Percentiles rank a stretch among this genome's conserved stretches.
These are phyloP conservation scores for Phallus indusiatus DNA, from an alignment of 768 basidiomycete genomes.

Conservation along the genomic window DNA sequence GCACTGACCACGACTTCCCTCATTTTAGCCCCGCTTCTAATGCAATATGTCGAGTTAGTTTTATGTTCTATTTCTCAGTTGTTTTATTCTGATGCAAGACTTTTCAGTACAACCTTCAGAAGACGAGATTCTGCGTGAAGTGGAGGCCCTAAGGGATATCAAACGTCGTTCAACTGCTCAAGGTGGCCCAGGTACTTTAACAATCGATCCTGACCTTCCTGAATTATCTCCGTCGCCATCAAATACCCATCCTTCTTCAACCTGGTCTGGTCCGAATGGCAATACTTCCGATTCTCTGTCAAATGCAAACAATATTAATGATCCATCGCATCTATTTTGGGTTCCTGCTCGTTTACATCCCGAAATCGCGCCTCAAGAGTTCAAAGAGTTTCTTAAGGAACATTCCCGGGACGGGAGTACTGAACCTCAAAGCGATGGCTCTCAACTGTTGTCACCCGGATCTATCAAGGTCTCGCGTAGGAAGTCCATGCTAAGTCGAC, in stretches of 20 bases:
- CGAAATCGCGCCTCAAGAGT: slow-evolving; percentile 95
- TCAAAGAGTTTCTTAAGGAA: slow-evolving; percentile 89
- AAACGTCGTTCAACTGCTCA: slow-evolving; percentile 70
- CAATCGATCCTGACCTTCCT: slow-evolving; percentile 89
- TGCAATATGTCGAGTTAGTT: not conserved
- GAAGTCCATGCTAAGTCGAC: slow-evolving; percentile 89
- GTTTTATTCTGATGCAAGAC: not conserved
- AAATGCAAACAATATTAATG: slow-evolving; percentile 36
- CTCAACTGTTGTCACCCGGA: slow-evolving; percentile 26
- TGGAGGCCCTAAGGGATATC: slow-evolving; percentile 77
- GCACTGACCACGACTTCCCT: not conserved
- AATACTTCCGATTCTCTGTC: slow-evolving; percentile 12
- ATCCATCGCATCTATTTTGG: slow-evolving; percentile 94
- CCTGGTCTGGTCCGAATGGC: slow-evolving; percentile 29
- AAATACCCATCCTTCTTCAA: slow-evolving; percentile 33
- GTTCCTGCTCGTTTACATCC: slow-evolving; percentile 95
- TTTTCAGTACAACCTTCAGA: slow-evolving; percentile 58
- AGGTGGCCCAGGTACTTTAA: slow-evolving; percentile 67
- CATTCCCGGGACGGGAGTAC: slow-evolving; percentile 63
- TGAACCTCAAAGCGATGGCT: slow-evolving; percentile 32
- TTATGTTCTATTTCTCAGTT: not conserved
- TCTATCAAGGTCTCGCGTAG: slow-evolving; percentile 61
- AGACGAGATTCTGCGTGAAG: slow-evolving; percentile 80
- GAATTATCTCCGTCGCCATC: slow-evolving; percentile 53
- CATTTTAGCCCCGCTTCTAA: not conserved